Percentiles rank a stretch among this genome's conserved stretches.
phyloP scores from a whole-genome alignment of 2,329 filamentous ascomycete species.

The Blumeria graminis region DNA sequence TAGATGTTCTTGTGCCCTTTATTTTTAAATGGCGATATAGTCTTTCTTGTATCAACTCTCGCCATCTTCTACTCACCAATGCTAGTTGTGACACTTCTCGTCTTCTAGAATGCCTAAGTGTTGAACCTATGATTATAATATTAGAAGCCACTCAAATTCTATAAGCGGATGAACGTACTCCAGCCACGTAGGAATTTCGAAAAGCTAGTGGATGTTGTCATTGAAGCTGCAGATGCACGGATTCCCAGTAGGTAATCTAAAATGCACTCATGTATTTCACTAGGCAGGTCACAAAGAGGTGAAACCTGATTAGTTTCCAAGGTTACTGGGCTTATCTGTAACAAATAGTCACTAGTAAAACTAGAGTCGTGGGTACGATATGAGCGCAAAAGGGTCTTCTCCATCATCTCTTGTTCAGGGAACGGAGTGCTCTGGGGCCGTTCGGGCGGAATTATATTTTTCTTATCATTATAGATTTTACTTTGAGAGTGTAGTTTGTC shows the following conservation, averaged over 20 bases:
- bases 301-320: constrained; percentile 4
- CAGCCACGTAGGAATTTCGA: constrained; percentile 29
- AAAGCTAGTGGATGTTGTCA: constrained; percentile 28
- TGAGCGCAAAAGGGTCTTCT: constrained; percentile 10
- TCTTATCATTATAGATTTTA: constrained; percentile 4
- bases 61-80: constrained; percentile 38
- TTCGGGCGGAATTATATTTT: constrained; percentile 11
- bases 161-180: constrained; percentile 21
- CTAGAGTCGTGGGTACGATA: constrained; percentile 6
- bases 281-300: constrained; percentile 25
- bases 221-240: constrained; percentile 35
- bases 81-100: constrained; percentile 43
- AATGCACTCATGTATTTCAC: constrained; percentile 49
- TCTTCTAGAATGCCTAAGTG: constrained; percentile 39
- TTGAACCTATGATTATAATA: constrained; percentile 9
- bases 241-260: constrained; percentile 49
- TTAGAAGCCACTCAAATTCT: too few species aligned
- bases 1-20: constrained; percentile 40
- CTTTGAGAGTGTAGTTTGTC: too few species aligned
- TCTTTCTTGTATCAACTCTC: constrained; percentile 41
- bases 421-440: constrained; percentile 15
- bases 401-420: constrained; percentile 12
- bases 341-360: neutral
- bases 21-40: constrained; percentile 56
- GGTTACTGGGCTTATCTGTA: neutral